A percentile compares a stretch with the other conserved stretches of the same genome.
Evolutionary conservation across 148 eudicot species (phyloP).

Genomic region (Pharnaceum exiguum): DNA sequence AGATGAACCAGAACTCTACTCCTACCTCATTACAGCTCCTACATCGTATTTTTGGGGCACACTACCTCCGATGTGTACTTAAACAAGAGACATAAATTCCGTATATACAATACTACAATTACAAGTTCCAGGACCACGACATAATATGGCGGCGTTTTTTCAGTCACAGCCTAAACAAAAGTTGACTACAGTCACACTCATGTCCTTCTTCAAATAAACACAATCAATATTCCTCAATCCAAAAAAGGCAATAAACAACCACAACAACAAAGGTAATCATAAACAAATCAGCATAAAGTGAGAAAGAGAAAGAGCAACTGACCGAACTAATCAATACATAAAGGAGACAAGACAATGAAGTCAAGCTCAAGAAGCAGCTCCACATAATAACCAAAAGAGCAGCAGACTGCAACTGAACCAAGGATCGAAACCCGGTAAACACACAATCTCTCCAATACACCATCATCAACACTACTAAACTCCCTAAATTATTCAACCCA

Average conservation of each 20-base stretch:
- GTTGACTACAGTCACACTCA: too few species aligned
- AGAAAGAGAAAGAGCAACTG: slow-evolving; percentile 12
- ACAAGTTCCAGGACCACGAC: too few species aligned
- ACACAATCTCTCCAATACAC: slow-evolving; percentile 60
- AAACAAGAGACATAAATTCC: too few species aligned
- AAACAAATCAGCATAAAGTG: background rate
- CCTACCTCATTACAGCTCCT: too few species aligned
- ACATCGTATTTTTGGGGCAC: too few species aligned
- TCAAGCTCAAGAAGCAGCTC: slow-evolving; percentile 96
- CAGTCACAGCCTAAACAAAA: too few species aligned
- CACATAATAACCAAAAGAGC: slow-evolving; percentile 92
- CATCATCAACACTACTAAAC: slow-evolving; percentile 39
- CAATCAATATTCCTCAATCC: too few species aligned
- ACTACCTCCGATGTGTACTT: too few species aligned
- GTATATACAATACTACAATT: too few species aligned
- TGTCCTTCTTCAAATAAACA: too few species aligned
- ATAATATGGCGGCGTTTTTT: too few species aligned
- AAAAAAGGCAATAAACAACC: background rate
- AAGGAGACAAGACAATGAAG: slow-evolving; percentile 81
- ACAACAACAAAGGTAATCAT: background rate
- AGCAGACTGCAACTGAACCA: slow-evolving; percentile 56
- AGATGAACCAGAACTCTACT: too few species aligned
- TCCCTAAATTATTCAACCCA: slow-evolving; percentile 51
- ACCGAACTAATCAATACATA: slow-evolving; percentile 86
- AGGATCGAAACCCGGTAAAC: slow-evolving; percentile 48